Evolutionary conservation across 2,329 filamentous ascomycete genomes (phyloP).

Genomic region (Helotiales sp.): DNA sequence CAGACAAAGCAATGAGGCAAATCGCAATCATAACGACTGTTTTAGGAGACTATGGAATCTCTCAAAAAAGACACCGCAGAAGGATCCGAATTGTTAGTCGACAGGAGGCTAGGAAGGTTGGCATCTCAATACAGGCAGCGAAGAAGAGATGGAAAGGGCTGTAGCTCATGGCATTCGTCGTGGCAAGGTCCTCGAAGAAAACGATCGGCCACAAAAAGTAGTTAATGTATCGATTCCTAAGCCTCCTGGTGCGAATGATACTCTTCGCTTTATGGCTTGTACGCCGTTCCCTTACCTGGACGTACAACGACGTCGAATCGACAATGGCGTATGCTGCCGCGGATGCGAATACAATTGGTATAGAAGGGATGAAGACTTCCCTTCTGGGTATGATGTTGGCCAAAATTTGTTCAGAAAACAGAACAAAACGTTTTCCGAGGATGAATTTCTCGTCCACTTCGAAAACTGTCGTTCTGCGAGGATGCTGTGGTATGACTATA

Average conservation of each 20-base stretch:
- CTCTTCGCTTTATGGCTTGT: conserved; percentile 19
- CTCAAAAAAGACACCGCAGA: conserved; percentile 12
- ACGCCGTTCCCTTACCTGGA: conserved; percentile 19
- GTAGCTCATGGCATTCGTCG: not conserved
- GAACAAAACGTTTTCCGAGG: conserved; percentile 15
- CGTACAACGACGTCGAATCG: conserved; percentile 14
- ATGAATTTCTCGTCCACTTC: conserved; percentile 22
- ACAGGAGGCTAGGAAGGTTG: conserved; percentile 16
- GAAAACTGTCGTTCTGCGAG: conserved; percentile 12
- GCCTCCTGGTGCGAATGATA: conserved; percentile 16
- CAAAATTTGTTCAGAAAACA: conserved; percentile 12
- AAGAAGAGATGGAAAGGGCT: not conserved
- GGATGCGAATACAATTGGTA: conserved; percentile 21
- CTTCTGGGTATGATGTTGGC: not conserved
- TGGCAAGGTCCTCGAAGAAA: not conserved
- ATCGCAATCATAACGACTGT: conserved; percentile 13
- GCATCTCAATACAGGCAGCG: conserved; percentile 9
- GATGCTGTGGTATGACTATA: conserved; percentile 9
- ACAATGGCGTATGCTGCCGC: conserved; percentile 17
- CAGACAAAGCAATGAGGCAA: conserved; percentile 11
- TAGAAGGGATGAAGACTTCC: conserved; percentile 14
- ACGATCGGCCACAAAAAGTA: conserved; percentile 6
- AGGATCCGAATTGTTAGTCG: conserved; percentile 18
- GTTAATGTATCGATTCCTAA: conserved; percentile 11
- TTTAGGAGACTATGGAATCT: conserved; percentile 15